phyloP scores from a whole-genome alignment of 257 asterid genomes.

The Ehretia macrophylla region DNA sequence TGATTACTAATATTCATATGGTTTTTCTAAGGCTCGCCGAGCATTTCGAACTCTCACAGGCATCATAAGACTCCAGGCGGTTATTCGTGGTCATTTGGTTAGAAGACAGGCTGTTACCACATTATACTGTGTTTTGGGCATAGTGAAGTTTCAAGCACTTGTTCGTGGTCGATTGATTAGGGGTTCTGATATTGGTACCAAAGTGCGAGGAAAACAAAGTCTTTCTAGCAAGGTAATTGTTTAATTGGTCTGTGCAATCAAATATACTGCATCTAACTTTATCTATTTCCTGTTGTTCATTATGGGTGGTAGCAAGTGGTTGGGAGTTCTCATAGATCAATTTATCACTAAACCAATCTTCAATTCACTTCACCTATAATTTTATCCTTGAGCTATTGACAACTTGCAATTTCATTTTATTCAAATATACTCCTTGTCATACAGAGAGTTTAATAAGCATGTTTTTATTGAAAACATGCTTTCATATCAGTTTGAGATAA shows the following conservation, averaged over 20 bases:
- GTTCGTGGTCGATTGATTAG: constrained; percentile 34
- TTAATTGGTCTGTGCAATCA: not conserved
- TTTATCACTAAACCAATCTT: too few species aligned
- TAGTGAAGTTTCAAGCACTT: constrained; percentile 39
- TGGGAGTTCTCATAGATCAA: too few species aligned
- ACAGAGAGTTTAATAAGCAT: not conserved
- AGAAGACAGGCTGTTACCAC: constrained; percentile 45
- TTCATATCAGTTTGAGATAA: not conserved
- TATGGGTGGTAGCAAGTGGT: too few species aligned
- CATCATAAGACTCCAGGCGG: constrained; percentile 26
- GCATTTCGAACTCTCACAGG: constrained; percentile 23
- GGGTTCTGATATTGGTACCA: constrained; percentile 22
- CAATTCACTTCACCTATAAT: too few species aligned
- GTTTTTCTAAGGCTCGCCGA: constrained; percentile 29
- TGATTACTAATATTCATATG: not conserved
- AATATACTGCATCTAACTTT: too few species aligned
- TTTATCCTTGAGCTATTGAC: not conserved
- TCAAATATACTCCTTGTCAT: not conserved
- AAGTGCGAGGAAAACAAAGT: constrained; percentile 13
- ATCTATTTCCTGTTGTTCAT: too few species aligned
- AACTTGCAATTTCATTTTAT: not conserved
- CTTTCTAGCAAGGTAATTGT: constrained; percentile 23
- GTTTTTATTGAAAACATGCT: not conserved
- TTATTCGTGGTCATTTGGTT: constrained; percentile 36
- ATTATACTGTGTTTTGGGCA: constrained; percentile 26